Conservation (phyloP, 163 green algal genomes). For the Trebouxiophyceae sp. region DNA sequence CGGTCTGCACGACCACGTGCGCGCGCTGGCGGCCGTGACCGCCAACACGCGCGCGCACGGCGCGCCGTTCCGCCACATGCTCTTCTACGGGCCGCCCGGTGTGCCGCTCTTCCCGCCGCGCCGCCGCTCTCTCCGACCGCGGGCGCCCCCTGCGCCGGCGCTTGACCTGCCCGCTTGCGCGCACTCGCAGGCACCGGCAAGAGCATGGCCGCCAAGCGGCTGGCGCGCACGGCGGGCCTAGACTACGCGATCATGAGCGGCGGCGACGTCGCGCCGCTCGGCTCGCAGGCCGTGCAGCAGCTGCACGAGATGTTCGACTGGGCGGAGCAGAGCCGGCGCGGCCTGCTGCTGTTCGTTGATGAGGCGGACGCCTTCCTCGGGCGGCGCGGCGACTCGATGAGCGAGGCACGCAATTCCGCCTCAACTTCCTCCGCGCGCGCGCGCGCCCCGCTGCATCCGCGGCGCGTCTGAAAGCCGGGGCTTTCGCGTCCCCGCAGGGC, state of each 20-base stretch:
- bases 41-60: slow-evolving; percentile 89
- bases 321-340: slow-evolving; percentile 58
- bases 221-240: slow-evolving; percentile 87
- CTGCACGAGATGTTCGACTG: slow-evolving; percentile 95
- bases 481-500: no score
- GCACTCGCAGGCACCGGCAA: slow-evolving; percentile 94
- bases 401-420: slow-evolving; percentile 68
- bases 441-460: no score
- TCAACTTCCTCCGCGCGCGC: no score
- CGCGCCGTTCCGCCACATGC: slow-evolving; percentile 96
- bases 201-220: slow-evolving; percentile 93
- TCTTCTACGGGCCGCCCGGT: slow-evolving; percentile 83
- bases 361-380: slow-evolving; percentile 98
- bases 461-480: no score
- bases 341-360: slow-evolving; percentile 98
- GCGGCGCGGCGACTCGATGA: slow-evolving; percentile 74
- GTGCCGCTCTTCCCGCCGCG: slow-evolving; percentile 28
- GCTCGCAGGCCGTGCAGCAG: slow-evolving; percentile 86
- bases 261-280: slow-evolving; percentile 94
- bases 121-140: no score
- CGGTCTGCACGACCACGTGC: slow-evolving; percentile 62
- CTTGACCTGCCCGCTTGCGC: no score
- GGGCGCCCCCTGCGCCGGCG: no score
- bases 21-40: slow-evolving; percentile 75
- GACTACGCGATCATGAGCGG: slow-evolving; percentile 98